Percentiles rank a stretch among this genome's conserved stretches.
Evolutionary conservation across 1,284 basidiomycete genomes (phyloP).

Genomic region (Prillingera fragicola): DNA sequence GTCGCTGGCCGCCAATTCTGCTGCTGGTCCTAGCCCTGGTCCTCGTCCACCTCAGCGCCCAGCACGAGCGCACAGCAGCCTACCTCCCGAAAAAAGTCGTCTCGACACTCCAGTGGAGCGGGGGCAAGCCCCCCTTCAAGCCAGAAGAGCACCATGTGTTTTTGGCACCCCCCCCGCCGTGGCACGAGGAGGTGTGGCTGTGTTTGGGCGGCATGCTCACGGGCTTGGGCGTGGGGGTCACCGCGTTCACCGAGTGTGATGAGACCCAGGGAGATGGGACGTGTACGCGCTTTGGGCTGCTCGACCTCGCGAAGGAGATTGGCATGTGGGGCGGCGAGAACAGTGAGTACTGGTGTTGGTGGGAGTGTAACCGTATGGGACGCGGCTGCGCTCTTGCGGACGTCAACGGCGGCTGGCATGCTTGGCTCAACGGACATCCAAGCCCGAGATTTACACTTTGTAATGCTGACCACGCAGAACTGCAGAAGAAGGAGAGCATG

Average conservation of each 20-base stretch:
- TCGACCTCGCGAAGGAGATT: not conserved
- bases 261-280: not conserved
- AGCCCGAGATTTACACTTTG: not conserved
- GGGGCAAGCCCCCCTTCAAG: not conserved
- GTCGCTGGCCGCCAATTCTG: too few species aligned
- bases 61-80: too few species aligned
- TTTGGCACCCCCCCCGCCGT: not conserved
- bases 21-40: too few species aligned
- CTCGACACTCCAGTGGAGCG: too few species aligned
- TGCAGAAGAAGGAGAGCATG: not conserved
- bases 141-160: conserved; percentile 1
- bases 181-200: conserved; percentile 7
- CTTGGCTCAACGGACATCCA: not conserved
- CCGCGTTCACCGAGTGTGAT: conserved; percentile 1
- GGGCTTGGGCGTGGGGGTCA: not conserved
- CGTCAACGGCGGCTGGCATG: too few species aligned
- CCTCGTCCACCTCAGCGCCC: too few species aligned
- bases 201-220: conserved; percentile 1
- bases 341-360: too few species aligned
- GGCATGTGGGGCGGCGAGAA: not conserved
- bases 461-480: too few species aligned
- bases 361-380: too few species aligned
- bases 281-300: conserved; percentile 1
- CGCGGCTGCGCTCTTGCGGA: too few species aligned
- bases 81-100: too few species aligned